These are phyloP conservation scores for Suillus variegatus DNA, from an alignment of 768 basidiomycete genomes.

Conservation along the genomic window DNA sequence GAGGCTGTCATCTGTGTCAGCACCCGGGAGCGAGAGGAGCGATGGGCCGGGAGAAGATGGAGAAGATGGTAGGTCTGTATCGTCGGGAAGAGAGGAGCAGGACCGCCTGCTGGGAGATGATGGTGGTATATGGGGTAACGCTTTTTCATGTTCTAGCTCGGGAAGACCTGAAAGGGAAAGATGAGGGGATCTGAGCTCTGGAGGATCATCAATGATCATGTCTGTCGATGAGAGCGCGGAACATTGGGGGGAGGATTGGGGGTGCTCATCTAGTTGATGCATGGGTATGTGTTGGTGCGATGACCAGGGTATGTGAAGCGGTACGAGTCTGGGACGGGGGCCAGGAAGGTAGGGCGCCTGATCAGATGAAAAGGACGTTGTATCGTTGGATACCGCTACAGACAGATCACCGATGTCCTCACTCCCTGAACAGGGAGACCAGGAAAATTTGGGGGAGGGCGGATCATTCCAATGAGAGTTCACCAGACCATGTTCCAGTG, in stretches of 20 bases:
- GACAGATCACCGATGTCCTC: constrained; percentile 12
- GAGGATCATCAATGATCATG: constrained; percentile 21
- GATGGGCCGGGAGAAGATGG: constrained; percentile 22
- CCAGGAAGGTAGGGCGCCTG: constrained; percentile 27
- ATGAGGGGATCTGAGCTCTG: constrained; percentile 29
- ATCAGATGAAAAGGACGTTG: constrained; percentile 18
- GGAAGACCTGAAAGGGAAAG: constrained; percentile 32
- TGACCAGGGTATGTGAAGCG: constrained; percentile 27
- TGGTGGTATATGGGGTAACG: constrained; percentile 20
- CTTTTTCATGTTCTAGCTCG: constrained; percentile 31
- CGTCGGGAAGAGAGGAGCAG: constrained; percentile 30
- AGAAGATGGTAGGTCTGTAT: constrained; percentile 26
- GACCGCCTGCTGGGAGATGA: constrained; percentile 32
- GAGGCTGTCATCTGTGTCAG: constrained; percentile 43
- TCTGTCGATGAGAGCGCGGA: constrained; percentile 18
- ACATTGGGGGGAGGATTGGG: constrained; percentile 16
- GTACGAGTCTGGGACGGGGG: constrained; percentile 18
- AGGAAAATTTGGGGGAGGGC: constrained; percentile 17
- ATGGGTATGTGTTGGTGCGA: constrained; percentile 19
- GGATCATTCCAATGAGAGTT: constrained; percentile 20
- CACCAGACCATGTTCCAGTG: constrained; percentile 12
- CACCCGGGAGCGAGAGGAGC: constrained; percentile 43
- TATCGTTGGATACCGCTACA: constrained; percentile 13
- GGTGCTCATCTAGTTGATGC: constrained; percentile 13
- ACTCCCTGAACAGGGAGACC: constrained; percentile 15